Conservation (phyloP, 352 stramenopile species). For the Phytophthora palmivora region DNA sequence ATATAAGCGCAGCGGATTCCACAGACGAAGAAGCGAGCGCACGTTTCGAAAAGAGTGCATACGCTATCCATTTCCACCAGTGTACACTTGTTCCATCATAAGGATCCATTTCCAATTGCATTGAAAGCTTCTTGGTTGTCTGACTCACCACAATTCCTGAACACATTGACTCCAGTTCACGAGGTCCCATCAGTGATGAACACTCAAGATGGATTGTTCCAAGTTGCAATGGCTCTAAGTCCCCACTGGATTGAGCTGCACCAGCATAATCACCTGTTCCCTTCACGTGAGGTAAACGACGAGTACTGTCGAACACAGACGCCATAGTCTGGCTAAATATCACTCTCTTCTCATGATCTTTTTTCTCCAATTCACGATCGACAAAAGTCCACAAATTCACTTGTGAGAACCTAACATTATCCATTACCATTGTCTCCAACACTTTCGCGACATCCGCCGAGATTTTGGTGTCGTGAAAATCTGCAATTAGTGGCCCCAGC, state of each 20-base stretch:
- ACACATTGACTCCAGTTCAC: conserved; percentile 7
- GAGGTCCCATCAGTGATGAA: neutral
- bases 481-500: conserved; percentile 18
- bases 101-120: conserved; percentile 2
- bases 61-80: conserved; percentile 27
- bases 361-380: neutral
- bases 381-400: conserved; percentile 14
- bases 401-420: conserved; percentile 14
- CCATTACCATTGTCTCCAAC: conserved; percentile 6
- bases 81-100: neutral
- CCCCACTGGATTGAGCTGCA: neutral
- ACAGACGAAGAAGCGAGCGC: conserved; percentile 1
- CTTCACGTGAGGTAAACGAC: neutral
- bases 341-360: neutral
- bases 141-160: conserved; percentile 19
- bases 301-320: conserved; percentile 6
- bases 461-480: conserved; percentile 10
- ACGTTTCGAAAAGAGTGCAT: conserved; percentile 19
- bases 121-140: conserved; percentile 21
- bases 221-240: neutral
- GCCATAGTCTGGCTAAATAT: conserved; percentile 16
- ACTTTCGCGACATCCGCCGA: neutral
- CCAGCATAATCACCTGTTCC: neutral
- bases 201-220: conserved; percentile 8
- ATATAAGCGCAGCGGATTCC: conserved; percentile 9